Evolutionary conservation across 2,329 filamentous ascomycete genomes (phyloP).

Genomic region (Diaporthe humulicola): DNA sequence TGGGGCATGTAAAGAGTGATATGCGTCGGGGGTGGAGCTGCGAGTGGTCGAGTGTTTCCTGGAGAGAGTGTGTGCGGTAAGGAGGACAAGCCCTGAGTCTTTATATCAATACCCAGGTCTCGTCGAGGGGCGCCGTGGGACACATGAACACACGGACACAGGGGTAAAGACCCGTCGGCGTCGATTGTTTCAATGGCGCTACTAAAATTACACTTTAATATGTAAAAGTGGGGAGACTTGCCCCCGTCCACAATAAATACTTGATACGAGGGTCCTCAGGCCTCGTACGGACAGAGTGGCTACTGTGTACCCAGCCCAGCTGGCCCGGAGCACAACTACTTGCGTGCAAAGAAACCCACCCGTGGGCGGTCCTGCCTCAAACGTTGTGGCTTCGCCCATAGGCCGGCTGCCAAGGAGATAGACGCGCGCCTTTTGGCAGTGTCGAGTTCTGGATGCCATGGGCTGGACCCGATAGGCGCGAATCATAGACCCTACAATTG

Average conservation of each 20-base stretch:
- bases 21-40: slow-evolving; percentile 25
- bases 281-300: slow-evolving; percentile 9
- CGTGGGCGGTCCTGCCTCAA: background rate
- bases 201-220: slow-evolving; percentile 28
- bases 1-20: slow-evolving; percentile 20
- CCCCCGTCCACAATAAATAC: slow-evolving; percentile 20
- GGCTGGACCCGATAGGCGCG: slow-evolving; percentile 19
- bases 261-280: slow-evolving; percentile 24
- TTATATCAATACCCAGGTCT: background rate
- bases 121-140: background rate
- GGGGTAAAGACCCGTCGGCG: slow-evolving; percentile 17
- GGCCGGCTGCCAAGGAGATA: slow-evolving; percentile 19
- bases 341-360: slow-evolving; percentile 11
- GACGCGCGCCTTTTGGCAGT: slow-evolving; percentile 25
- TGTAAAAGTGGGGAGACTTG: slow-evolving; percentile 11
- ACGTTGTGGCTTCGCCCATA: slow-evolving; percentile 8
- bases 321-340: slow-evolving; percentile 21
- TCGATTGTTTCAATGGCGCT: slow-evolving; percentile 15
- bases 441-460: slow-evolving; percentile 5
- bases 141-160: slow-evolving; percentile 7
- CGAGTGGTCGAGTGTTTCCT: slow-evolving; percentile 18
- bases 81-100: slow-evolving; percentile 1
- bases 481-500: background rate
- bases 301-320: slow-evolving; percentile 10
- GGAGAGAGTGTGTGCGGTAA: slow-evolving; percentile 4